These are phyloP conservation scores for Trichoderma lentiforme DNA, from an alignment of 2,329 filamentous ascomycete species.

Conservation along the genomic window DNA sequence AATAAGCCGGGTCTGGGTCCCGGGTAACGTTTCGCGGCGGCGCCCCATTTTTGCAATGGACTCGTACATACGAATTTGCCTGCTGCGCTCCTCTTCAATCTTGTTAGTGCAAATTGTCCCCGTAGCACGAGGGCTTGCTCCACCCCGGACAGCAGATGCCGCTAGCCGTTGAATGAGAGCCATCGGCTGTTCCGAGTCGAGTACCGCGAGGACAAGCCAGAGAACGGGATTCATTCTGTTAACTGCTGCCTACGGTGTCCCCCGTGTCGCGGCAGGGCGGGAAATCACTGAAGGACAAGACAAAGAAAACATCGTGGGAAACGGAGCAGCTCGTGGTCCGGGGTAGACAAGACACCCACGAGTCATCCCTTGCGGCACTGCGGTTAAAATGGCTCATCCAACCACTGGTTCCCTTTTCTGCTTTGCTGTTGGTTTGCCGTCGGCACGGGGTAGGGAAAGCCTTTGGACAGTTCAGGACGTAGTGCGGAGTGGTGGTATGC, in stretches of 20 bases:
- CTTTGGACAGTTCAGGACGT: background rate
- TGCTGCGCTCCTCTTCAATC: background rate
- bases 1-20: background rate
- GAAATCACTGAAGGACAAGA: background rate
- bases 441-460: background rate
- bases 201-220: background rate
- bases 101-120: background rate
- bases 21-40: background rate
- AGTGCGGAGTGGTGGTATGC: background rate
- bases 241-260: background rate
- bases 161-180: background rate
- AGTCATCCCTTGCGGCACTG: background rate
- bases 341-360: background rate
- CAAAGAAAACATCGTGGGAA: background rate
- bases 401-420: background rate
- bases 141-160: slow-evolving; percentile 9
- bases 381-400: background rate
- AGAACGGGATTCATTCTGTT: background rate
- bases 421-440: background rate
- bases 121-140: background rate
- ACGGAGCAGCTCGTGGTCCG: background rate
- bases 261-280: background rate
- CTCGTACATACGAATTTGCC: background rate
- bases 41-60: background rate
- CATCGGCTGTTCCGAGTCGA: slow-evolving; percentile 9